A percentile compares a stretch with the other conserved stretches of the same genome.
Evolutionary conservation across 2,329 filamentous ascomycete genomes (phyloP).

Genomic region (Claviceps arundinis): DNA sequence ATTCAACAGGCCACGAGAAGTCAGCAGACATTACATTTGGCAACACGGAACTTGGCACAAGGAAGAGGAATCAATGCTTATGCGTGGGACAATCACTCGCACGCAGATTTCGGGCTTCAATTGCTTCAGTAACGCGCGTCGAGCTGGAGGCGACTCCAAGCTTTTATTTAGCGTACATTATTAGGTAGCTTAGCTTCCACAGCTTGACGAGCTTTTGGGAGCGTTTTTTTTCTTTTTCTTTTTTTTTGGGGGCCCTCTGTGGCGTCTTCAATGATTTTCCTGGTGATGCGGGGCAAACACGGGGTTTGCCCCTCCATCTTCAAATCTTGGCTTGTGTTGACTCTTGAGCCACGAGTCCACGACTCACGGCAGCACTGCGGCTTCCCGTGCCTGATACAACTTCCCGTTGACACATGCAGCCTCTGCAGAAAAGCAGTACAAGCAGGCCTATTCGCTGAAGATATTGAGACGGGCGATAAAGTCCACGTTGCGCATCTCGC

Average conservation of each 20-base stretch:
- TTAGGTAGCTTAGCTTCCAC: neutral
- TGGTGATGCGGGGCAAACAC: neutral
- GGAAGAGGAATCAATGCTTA: too few species aligned
- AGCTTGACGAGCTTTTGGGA: neutral
- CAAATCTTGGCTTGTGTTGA: neutral
- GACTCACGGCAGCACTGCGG: too few species aligned
- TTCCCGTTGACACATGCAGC: too few species aligned
- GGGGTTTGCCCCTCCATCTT: neutral
- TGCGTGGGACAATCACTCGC: neutral
- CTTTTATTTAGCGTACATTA: too few species aligned
- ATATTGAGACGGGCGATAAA: too few species aligned
- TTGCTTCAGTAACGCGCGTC: neutral
- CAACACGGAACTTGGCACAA: neutral
- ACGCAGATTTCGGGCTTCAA: neutral
- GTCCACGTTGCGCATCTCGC: too few species aligned
- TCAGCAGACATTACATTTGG: too few species aligned
- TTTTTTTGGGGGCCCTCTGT: neutral
- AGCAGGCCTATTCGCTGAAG: too few species aligned
- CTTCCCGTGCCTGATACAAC: too few species aligned
- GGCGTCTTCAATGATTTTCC: neutral
- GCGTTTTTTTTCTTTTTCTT: neutral
- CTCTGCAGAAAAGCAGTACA: too few species aligned
- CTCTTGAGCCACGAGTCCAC: neutral
- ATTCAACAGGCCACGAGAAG: neutral
- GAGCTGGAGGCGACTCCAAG: too few species aligned